Base-by-base conservation (phyloP, 2,329 filamentous ascomycete genomes). In the Simplicillium sp. region DNA sequence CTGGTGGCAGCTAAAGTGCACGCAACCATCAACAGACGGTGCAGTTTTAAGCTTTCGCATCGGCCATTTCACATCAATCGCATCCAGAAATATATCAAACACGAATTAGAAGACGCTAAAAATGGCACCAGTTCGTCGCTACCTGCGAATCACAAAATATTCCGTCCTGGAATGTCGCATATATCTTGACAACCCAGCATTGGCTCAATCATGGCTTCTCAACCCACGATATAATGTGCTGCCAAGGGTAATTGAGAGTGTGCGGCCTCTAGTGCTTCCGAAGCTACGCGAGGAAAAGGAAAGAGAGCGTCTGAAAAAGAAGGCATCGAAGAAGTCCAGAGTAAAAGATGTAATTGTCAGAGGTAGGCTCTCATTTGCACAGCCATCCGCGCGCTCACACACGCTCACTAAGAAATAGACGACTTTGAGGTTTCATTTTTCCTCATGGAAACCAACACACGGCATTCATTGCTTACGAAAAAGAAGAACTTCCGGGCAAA, bases 361-460 rank as follows among this genome's bases (percentile, higher is more conserved):
- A 71, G 88, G 88, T 90, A 61, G 38, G 29, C 13, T 20, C 20
- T 25, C 31, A 32, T 6, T n/a, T 35, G 3, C 18, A 17, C 18
- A 33, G 29, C 18, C 16, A 2, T 11, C 20, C 13, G 12, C 37
- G 2, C 38, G 16, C 20, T 15, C 25, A 3, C 6, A 11, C 7
- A 29, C 17, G 20, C 28, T 51, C 58, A 37, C 56, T 41, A 29
- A 9, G 39, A 35, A 45, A 41, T 52, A 92, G 90, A 96, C 61
- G 90, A 95, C 50, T 98, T 96, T 56, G 88, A 97, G 57, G 87
- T 96, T 12, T 86, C 88, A 31, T 84, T 98, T 48, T 97, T 96
- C 64, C 70, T 98, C 49, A 94, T 86, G 36, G 87, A 95, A 59
- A 84, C 84, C 7, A 81, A 77, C 39, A 89, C 84, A 3, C 79